Percentiles rank a stretch among this genome's conserved stretches.
phyloP scores from a whole-genome alignment of 208 protist species.

The Wallacemonas sp. region DNA sequence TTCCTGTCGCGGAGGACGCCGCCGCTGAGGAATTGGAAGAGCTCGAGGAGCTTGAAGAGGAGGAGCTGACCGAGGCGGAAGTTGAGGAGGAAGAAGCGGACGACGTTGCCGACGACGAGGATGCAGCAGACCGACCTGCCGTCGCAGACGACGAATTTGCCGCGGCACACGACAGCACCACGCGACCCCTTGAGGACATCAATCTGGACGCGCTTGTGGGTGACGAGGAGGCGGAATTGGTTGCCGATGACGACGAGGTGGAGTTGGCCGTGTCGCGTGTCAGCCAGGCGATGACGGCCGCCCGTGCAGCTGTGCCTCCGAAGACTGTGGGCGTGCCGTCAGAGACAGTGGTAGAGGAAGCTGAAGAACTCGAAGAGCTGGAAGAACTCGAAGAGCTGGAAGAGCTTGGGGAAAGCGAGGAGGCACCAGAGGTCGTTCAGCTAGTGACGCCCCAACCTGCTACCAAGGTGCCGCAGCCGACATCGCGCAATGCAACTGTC shows the following conservation, averaged over 20 bases:
- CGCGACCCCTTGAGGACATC: constrained; percentile 3
- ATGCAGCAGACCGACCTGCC: constrained; percentile 4
- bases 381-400: constrained; percentile 6
- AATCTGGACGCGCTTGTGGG: constrained; percentile 15
- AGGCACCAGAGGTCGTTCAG: constrained; percentile 7
- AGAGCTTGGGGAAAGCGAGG: constrained; percentile 7
- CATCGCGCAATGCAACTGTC: neutral
- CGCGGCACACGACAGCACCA: neutral
- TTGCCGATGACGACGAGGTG: constrained; percentile 1
- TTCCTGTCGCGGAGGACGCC: neutral
- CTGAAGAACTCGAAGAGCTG: neutral
- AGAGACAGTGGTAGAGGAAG: neutral
- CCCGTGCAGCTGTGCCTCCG: too few relatives aligned
- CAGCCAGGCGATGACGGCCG: too few relatives aligned
- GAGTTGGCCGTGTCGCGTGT: too few relatives aligned
- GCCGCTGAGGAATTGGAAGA: constrained; percentile 5
- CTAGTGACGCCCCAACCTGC: too few relatives aligned
- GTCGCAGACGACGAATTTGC: constrained; percentile 14
- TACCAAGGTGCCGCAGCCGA: too few relatives aligned
- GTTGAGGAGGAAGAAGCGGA: constrained; percentile 16
- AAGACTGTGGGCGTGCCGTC: neutral
- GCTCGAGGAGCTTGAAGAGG: constrained; percentile 7
- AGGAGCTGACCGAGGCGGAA: too few relatives aligned
- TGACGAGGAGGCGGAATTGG: constrained; percentile 10
- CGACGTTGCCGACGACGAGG: constrained; percentile 11